These are phyloP conservation scores for Solanum pimpinellifolium DNA, from an alignment of 257 asterid species.

Conservation along the genomic window DNA sequence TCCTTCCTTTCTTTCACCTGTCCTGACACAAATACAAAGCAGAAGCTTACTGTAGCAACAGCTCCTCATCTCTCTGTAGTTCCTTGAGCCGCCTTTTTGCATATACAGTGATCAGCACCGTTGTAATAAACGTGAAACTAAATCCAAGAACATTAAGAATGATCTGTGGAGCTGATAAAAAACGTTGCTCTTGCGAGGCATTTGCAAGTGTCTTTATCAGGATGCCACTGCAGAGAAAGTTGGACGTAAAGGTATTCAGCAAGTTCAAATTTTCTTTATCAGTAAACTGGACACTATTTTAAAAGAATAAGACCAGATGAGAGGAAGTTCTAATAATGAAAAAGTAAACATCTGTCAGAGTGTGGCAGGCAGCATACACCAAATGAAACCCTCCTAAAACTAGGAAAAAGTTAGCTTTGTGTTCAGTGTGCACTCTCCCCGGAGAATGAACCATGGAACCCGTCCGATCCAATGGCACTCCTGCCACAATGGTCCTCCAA, in stretches of 20 bases:
- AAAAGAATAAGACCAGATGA: not conserved
- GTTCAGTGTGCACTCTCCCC: not conserved
- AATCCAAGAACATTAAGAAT: constrained; percentile 53
- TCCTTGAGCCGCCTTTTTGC: constrained; percentile 61
- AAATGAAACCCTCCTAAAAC: not conserved
- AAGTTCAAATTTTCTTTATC: not conserved
- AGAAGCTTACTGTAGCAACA: constrained; percentile 35
- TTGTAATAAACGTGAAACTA: constrained; percentile 37
- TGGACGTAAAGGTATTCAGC: not conserved
- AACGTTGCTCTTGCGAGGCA: constrained; percentile 46
- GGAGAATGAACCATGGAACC: not conserved
- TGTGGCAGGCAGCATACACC: not conserved
- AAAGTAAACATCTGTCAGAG: not conserved
- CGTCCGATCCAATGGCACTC: not conserved
- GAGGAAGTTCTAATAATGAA: not conserved
- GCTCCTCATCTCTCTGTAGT: constrained; percentile 56
- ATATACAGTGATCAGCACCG: constrained; percentile 52
- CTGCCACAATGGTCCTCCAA: not conserved
- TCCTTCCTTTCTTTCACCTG: not conserved
- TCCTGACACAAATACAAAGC: not conserved
- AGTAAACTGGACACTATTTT: not conserved
- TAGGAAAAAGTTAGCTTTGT: not conserved
- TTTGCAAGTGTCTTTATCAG: constrained; percentile 64
- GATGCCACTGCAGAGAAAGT: constrained; percentile 49
- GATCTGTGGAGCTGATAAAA: constrained; percentile 43